Conservation (phyloP, 208 protist genomes). For the Acanthamoeba triangularis region DNA sequence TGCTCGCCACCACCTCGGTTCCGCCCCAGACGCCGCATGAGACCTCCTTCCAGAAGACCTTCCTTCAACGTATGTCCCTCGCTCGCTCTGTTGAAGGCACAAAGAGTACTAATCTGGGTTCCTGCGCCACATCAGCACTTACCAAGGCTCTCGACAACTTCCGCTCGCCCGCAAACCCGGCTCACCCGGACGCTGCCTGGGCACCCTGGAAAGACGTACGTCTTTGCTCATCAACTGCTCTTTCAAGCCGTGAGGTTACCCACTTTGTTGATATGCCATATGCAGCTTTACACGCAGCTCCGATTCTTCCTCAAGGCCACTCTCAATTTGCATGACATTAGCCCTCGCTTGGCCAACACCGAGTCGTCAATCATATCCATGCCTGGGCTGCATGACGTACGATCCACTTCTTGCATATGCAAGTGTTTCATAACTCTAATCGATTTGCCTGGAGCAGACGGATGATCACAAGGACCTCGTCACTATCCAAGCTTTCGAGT, state of each 20-base stretch:
- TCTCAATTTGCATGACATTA: constrained; percentile 75
- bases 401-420: background rate
- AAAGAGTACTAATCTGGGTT: background rate
- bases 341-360: constrained; percentile 72
- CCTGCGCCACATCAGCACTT: background rate
- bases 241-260: too few relatives aligned
- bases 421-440: background rate
- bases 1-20: background rate
- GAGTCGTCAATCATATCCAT: constrained; percentile 78
- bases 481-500: constrained; percentile 79
- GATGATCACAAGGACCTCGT: constrained; percentile 17
- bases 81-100: background rate
- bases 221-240: background rate
- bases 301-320: constrained; percentile 30
- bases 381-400: constrained; percentile 76
- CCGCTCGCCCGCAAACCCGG: background rate
- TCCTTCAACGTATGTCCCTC: constrained; percentile 29
- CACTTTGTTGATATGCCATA: background rate
- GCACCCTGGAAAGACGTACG: constrained; percentile 68
- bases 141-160: constrained; percentile 59
- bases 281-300: constrained; percentile 54
- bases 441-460: background rate
- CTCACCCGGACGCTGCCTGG: constrained; percentile 61
- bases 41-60: constrained; percentile 75
- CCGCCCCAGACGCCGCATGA: constrained; percentile 76